Evolutionary conservation across 441 rosid species (phyloP), one percentile per base, ranked within the genome.

Genomic region (Gossypium schwendimanii): DNA sequence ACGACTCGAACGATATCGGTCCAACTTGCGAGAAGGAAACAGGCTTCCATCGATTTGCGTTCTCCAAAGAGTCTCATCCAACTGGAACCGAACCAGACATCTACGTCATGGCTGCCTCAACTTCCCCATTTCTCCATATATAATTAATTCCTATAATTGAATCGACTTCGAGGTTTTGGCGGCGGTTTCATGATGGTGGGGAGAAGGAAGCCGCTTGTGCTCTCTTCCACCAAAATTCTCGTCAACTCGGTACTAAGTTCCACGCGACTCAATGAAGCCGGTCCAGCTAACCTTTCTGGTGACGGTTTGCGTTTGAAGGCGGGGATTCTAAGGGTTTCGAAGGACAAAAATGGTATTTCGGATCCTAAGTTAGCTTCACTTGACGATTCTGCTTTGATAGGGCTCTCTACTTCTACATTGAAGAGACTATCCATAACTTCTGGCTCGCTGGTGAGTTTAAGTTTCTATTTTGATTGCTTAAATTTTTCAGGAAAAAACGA

Each of bases 131-230:
- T 47, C 71, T 26, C 14, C 31, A 33, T 10, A 0, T 3, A 14
- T 47, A 66, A 47, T 17, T 47, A 3, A 45, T 66, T 28, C 11
- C 59, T 9, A 26, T 28, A 15, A 28, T 67, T 50, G 58, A 50
- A 52, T 15, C 21, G 47, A 54, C 23, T 28, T 77, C 75, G 75
- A 75, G 79, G 44, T 72, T 64, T 33, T 11, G 36, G 4, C 6
- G 4, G 63, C 41, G 17, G 26, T 49, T 65, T 52, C 24, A 45
- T 28, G 73, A 89, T 90, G 98, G 89, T 83, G 75, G 92, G 79
- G 79, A 87, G 87, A 72, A 86, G 97, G 84, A 81, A 76, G 83
- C 96, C 97, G 79, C 87, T 91, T 63, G 77, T 94, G 41, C 94
- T 91, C 12, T 85, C 91, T 77, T 91, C 99, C 54, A 92, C 94